phyloP scores from a whole-genome alignment of 768 basidiomycete genomes.

The Mycena metata region DNA sequence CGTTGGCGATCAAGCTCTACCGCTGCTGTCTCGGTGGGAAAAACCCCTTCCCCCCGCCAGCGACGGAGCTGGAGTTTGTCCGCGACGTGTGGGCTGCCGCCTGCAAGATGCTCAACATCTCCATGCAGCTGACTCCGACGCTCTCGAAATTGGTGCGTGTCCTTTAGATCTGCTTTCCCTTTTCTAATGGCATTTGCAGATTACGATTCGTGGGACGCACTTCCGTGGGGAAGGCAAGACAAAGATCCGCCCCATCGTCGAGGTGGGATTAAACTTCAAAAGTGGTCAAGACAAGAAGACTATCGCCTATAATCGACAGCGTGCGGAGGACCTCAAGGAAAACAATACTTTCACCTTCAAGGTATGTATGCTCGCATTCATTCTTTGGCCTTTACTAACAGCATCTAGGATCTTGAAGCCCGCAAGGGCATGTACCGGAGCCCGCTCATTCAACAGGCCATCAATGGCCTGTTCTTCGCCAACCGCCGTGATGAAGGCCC shows the following conservation, averaged over 20 bases:
- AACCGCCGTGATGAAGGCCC: conserved; percentile 39
- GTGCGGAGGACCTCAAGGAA: conserved; percentile 31
- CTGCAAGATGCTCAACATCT: neutral
- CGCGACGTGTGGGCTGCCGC: neutral
- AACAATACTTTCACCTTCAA: conserved; percentile 31
- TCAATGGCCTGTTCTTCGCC: conserved; percentile 37
- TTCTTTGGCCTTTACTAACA: neutral
- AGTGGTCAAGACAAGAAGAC: conserved; percentile 30
- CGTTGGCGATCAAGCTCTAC: neutral
- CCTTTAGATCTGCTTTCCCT: neutral
- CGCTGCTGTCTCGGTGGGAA: neutral
- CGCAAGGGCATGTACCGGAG: conserved; percentile 22
- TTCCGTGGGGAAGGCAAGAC: conserved; percentile 39
- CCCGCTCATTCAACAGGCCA: conserved; percentile 31
- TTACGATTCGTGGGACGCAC: conserved; percentile 27
- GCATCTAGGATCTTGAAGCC: neutral
- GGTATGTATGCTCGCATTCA: conserved; percentile 12
- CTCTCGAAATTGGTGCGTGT: conserved; percentile 29
- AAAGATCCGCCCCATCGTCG: conserved; percentile 28
- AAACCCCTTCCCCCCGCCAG: conserved; percentile 11
- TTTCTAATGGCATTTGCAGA: neutral
- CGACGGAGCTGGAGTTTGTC: neutral
- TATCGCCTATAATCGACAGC: conserved; percentile 25
- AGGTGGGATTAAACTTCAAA: conserved; percentile 32
- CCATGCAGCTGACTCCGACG: neutral